Evolutionary conservation across 2,329 filamentous ascomycete species (phyloP), one percentile per base, ranked within the genome.

Genomic region (Cladophialophora immunda): DNA sequence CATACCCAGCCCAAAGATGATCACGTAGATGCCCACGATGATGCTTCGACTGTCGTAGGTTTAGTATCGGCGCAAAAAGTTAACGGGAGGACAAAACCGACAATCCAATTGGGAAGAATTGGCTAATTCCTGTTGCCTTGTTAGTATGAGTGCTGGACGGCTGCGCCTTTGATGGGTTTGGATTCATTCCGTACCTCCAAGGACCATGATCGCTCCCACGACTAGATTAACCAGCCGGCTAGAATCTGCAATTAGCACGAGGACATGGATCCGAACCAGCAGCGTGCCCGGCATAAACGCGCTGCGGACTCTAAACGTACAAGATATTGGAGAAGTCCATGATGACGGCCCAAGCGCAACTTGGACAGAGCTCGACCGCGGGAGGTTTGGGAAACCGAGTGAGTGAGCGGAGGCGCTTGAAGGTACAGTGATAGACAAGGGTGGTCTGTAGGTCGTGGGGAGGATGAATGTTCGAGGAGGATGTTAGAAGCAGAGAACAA

Each of bases 241-340:
- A 78, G 67, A 47, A 59, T 54, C 53, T 47, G 25, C 29, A 25
- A 54, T 67, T 56, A 70, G 62, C 36, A 53, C 47, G 22, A 56
- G 17, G n/a, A 6, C 41, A 52, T 38, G 8, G 34, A n/a, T 22
- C 11, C 5, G n/a, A n/a, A 30, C 32, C n/a, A 34, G 36, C n/a
- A 30, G 45, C 15, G 13, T n/a, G 41, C 30, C 55, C n/a, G 32
- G 58, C 25, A 19, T 45, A 36, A 47, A 50, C 17, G 57, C 57
- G 52, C 19, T 19, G 22, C 13, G 61, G 22, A 22, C 65, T 61
- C 70, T 65, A 63, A 70, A 86, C 92, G 83, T 86, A 96, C 93
- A 97, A 96, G 79, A 89, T 90, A 82, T 97, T 93, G 70, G 92
- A 94, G 84, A 93, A 92, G 81, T 97, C 93, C 93, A 97, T 97